Evolutionary conservation across 1,284 basidiomycete genomes (phyloP), one percentile per base, ranked within the genome.

Genomic region (Rhodotorula sp.): DNA sequence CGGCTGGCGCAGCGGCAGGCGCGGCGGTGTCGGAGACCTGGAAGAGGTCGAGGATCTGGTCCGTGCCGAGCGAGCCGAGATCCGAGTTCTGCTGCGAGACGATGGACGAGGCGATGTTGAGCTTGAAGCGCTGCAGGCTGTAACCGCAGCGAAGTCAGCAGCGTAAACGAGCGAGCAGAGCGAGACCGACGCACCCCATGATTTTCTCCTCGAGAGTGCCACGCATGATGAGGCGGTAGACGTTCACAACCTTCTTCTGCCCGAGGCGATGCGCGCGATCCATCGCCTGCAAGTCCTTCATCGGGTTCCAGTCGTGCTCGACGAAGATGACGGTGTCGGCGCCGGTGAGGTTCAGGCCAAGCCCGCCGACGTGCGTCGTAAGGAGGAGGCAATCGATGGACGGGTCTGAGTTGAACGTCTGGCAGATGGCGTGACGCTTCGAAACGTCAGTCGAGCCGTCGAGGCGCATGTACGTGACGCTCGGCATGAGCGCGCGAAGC

Each of bases 211-310:
- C 97, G 64, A 99, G 83, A 0, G 97, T 99, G 45, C 95, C 96
- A 79, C 94, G 91, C 19, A 95, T 99, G 79, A 99, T 94, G 67
- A 99, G 84, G 23, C 97, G 90, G 84, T 99, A 99, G 8, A 99
- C 97, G 79, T 98, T 99, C 58, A 99, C 97, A 21, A 98, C 95
- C 82, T 95, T 94, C 85, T 97, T 99, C 84, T 99, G 97, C 7
- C 97, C 97, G 45, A 99, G 90, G 67, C 97, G 90, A 83, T 99
- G 97, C 1, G 97, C 97, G 67, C 97, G 88, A 81, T 99, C 97
- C 97, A 99, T 99, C 10, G 97, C 97, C 81, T 99, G 97, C 17
- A 99, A 84, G 83, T 99, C 97, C 82, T 98, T 98, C 94, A 97
- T 97, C 25, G 97, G 97, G 81, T 99, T 99, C 97, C 97, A 99